phyloP scores from a whole-genome alignment of 768 basidiomycete species.

The Mrakia hoshinonis region DNA sequence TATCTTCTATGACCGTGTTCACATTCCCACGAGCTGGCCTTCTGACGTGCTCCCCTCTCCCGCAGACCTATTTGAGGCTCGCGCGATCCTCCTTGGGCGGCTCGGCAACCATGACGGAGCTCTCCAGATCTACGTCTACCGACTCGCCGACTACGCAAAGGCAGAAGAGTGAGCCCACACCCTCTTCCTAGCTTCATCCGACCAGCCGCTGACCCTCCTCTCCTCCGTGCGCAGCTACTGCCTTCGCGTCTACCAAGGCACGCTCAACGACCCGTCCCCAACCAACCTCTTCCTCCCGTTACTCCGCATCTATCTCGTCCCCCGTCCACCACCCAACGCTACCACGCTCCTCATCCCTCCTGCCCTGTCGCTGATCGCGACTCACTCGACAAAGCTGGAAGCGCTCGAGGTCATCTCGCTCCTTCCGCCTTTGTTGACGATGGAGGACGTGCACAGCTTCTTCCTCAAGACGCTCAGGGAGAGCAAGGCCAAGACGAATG shows the following conservation, averaged over 20 bases:
- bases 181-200: background rate
- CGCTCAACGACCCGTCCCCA: conserved; percentile 44
- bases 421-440: conserved; percentile 79
- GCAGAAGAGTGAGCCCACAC: conserved; percentile 68
- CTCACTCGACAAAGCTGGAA: conserved; percentile 74
- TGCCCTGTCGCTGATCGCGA: conserved; percentile 77
- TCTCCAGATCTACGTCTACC: conserved; percentile 88
- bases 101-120: conserved; percentile 87
- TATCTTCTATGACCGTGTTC: background rate
- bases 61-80: conserved; percentile 76
- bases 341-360: conserved; percentile 54
- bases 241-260: conserved; percentile 61
- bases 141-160: conserved; percentile 67
- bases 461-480: conserved; percentile 59
- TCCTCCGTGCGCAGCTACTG: conserved; percentile 60
- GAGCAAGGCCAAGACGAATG: conserved; percentile 52
- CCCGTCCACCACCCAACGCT: conserved; percentile 53
- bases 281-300: conserved; percentile 68
- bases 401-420: conserved; percentile 72
- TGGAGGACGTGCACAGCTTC: conserved; percentile 69
- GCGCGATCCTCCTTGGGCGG: conserved; percentile 81
- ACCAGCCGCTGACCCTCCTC: conserved; percentile 7
- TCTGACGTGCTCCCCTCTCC: background rate
- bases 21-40: background rate
- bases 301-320: conserved; percentile 67